Evolutionary conservation across 164 flowering plant genomes (phyloP), one percentile per base, ranked within the genome.

Genomic region (Litsea cubeba): DNA sequence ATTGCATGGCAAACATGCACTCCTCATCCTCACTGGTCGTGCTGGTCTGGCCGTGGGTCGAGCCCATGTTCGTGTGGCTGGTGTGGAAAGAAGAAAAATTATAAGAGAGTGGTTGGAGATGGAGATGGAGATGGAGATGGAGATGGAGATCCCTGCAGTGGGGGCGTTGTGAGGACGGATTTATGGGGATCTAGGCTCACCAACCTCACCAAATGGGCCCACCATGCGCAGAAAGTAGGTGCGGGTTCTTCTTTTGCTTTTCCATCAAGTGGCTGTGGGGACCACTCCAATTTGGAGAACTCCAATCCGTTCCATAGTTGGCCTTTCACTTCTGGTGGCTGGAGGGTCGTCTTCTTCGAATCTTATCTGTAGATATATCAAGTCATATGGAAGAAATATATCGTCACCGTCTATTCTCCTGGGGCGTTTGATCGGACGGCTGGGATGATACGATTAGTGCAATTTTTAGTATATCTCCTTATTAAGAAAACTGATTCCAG

Each of bases 1-100:
- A 77, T 62, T 89, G 89, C 89, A 92, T 87, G 71, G 94, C 96
- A 35, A 79, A 87, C 25, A 79, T 72, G 76, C 74, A 80, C 0
- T 87, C 88, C 62, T 89, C 93, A 58, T 88, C 85, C 12, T 87
- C 83, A 24, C 76, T 83, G 51, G 50, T 50, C 28, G 12, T 18
- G 2, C 30, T 32, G 18, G 28, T 5, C 50, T 62, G 68, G 22
- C 40, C n/a, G 10, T 28, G 68, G 20, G 12, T 14, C 50, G 74
- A 62, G 18, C 22, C 63, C 71, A 65, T 72, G 54, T n/a, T 22
- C 17, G 8, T 12, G 11, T 69, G 35, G 72, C 32, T 8, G 1
- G n/a, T 6, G 7, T 26, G 32, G 24, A 20, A 24, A 1, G 57
- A 69, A 69, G 54, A n/a, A 20, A 25, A 51, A 2, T 7, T 8